phyloP scores from a whole-genome alignment of 495 filamentous ascomycete species.

The Aspergillus haitiensis region DNA sequence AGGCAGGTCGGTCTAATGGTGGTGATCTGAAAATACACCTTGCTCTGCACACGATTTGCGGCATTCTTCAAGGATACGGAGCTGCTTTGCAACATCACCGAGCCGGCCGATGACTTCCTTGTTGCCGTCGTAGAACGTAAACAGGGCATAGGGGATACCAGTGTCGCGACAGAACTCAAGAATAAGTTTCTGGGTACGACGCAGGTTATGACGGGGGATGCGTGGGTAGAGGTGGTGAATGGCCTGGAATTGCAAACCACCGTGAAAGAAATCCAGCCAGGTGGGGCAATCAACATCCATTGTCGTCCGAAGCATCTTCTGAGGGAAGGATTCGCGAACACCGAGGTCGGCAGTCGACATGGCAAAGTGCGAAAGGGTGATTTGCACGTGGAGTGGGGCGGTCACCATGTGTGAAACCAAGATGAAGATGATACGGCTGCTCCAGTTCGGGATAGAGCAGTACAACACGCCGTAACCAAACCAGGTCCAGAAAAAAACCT shows the following conservation, averaged over 20 bases:
- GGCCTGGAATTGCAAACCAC: constrained; percentile 93
- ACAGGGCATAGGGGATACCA: constrained; percentile 89
- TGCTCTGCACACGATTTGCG: constrained; percentile 59
- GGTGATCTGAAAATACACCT: constrained; percentile 40
- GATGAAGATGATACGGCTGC: constrained; percentile 71
- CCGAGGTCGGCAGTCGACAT: constrained; percentile 95
- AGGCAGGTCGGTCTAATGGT: constrained; percentile 26
- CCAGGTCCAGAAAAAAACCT: constrained; percentile 92
- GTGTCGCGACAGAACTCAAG: constrained; percentile 89
- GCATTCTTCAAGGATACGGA: constrained; percentile 83
- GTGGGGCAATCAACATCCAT: constrained; percentile 97
- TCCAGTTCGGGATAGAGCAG: constrained; percentile 66
- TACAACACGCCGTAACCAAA: constrained; percentile 87
- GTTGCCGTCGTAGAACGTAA: constrained; percentile 92
- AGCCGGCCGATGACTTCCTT: constrained; percentile 81
- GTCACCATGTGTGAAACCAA: constrained; percentile 86
- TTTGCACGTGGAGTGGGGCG: constrained; percentile 88
- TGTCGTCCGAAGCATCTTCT: constrained; percentile 95
- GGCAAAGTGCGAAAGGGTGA: constrained; percentile 94
- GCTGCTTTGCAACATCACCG: constrained; percentile 84
- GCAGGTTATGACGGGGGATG: constrained; percentile 92
- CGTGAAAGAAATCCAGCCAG: constrained; percentile 97
- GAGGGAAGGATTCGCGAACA: constrained; percentile 83
- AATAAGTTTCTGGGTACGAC: constrained; percentile 77
- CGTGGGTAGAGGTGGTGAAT: constrained; percentile 93